phyloP scores from a whole-genome alignment of 352 stramenopile species.

The Pythium scleroteichum region DNA sequence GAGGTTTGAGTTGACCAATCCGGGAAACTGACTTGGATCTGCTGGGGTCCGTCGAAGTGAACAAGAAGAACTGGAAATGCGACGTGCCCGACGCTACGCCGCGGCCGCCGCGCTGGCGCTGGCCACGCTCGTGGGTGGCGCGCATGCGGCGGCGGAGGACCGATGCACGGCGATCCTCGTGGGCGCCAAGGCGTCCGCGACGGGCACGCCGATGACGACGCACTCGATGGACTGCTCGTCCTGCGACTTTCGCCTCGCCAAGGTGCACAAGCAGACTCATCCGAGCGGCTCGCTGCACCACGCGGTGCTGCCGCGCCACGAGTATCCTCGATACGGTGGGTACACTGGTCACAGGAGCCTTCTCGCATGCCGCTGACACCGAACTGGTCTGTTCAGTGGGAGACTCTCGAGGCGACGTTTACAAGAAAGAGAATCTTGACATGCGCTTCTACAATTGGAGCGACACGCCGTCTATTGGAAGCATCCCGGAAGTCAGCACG shows the following conservation, averaged over 20 bases:
- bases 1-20: no score
- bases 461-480: slow-evolving; percentile 53
- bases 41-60: neutral
- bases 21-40: no score
- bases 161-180: slow-evolving; percentile 82
- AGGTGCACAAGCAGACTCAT: slow-evolving; percentile 64
- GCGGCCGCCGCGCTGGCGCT: slow-evolving; percentile 1
- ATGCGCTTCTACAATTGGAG: slow-evolving; percentile 71
- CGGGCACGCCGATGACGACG: slow-evolving; percentile 71
- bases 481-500: slow-evolving; percentile 58
- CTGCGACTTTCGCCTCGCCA: slow-evolving; percentile 82
- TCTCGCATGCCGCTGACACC: neutral
- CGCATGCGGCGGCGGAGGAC: slow-evolving; percentile 32
- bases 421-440: slow-evolving; percentile 66
- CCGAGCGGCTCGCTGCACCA: slow-evolving; percentile 44
- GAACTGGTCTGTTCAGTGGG: slow-evolving; percentile 45
- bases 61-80: neutral
- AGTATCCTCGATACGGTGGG: slow-evolving; percentile 81
- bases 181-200: slow-evolving; percentile 69
- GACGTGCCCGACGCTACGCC: no score
- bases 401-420: slow-evolving; percentile 51
- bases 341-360: neutral
- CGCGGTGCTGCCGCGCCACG: slow-evolving; percentile 56
- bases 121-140: slow-evolving; percentile 13
- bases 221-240: slow-evolving; percentile 84